Evolutionary conservation across 257 asterid species (phyloP).

Genomic region (Anisodus acutangulus): DNA sequence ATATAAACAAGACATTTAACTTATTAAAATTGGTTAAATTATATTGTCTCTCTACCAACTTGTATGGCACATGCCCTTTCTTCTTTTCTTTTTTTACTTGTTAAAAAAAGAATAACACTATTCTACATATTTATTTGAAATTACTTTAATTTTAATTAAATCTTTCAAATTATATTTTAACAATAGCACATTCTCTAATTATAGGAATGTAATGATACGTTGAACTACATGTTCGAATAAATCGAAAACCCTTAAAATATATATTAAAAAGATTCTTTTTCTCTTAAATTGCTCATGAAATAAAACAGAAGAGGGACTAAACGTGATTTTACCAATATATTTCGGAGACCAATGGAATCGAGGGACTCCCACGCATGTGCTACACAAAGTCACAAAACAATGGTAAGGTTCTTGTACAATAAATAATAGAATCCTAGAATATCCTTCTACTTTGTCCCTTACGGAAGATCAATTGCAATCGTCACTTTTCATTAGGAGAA

Average conservation of each 20-base stretch:
- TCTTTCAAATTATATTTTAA: not conserved
- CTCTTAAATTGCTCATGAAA: not conserved
- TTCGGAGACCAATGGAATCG: too few relatives aligned
- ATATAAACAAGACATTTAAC: not conserved
- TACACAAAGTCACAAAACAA: too few relatives aligned
- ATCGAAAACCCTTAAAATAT: not conserved
- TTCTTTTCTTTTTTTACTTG: not conserved
- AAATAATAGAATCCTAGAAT: not conserved
- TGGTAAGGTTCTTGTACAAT: too few relatives aligned
- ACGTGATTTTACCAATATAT: not conserved
- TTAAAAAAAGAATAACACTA: not conserved
- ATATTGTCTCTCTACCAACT: not conserved
- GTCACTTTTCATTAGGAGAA: not conserved
- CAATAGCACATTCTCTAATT: not conserved
- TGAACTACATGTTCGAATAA: not conserved
- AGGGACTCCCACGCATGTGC: too few relatives aligned
- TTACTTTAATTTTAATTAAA: not conserved
- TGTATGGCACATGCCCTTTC: not conserved
- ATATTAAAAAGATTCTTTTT: not conserved
- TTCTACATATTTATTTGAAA: not conserved
- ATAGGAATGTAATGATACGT: not conserved
- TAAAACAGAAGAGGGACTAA: not conserved
- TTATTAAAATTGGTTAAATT: not conserved
- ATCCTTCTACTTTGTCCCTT: not conserved
- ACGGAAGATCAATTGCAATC: not conserved